Evolutionary conservation across 2,329 filamentous ascomycete genomes (phyloP), one percentile per base, ranked within the genome.

Genomic region (Claviceps capensis): DNA sequence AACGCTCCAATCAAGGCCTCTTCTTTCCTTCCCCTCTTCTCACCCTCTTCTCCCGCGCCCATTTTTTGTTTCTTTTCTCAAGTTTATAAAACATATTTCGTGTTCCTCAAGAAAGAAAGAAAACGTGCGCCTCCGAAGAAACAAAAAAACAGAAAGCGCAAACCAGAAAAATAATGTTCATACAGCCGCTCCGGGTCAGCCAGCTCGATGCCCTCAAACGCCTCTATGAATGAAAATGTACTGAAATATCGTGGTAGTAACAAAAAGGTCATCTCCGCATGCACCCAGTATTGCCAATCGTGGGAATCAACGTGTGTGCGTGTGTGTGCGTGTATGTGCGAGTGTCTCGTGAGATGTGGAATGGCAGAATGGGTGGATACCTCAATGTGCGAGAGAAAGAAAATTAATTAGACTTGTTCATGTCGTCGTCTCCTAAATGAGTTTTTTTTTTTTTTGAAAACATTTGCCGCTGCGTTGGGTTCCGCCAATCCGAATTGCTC

Each of bases 351-450:
- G 26, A 30, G 5, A 13, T 7, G 40, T 8, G 26, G n/a, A 30
- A 30, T 37, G 26, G n/a, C 17, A 13, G 6, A 30, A 9, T 30
- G 3, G 42, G 19, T 41, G 34, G 30, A 43, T 14, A 22, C 17
- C 19, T 44, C 51, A 46, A 49, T 36, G 23, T 36, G 23, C 3
- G n/a, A 30, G 11, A 19, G 26, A 48, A 49, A 48, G 42, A 41
- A 30, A 42, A 47, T 30, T 49, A 42, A 47, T 30, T 49, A 52
- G 55, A 56, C 51, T 62, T 57, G 57, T 51, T 62, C 58, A 57
- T 61, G 55, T 50, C 55, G 53, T 62, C 58, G 53, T 60, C 49
- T 30, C 26, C 26, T 11, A 30, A 30, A 30, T 30, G 26, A 30
- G 3, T 11, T 11, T 30, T 30, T 30, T 11, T 30, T 30, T 11